Evolutionary conservation across 83 land plant genomes (phyloP).

Genomic region (Picea mariana): DNA sequence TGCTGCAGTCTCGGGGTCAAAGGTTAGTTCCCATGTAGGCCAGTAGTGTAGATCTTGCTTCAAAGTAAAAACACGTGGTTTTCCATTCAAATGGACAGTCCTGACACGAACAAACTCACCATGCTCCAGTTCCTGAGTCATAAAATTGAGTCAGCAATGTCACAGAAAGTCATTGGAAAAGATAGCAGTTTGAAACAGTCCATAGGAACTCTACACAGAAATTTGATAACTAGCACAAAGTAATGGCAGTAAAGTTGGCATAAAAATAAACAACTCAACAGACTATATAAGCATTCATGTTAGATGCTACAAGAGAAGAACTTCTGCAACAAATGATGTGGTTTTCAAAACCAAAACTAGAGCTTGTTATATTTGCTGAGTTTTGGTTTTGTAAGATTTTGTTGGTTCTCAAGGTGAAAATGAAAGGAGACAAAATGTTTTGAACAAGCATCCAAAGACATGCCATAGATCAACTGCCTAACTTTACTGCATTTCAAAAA

Average conservation of each 20-base stretch:
- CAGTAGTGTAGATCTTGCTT: slow-evolving; percentile 97
- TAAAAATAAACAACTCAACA: no score
- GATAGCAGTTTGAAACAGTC: not conserved
- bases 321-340: not conserved
- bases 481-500: not conserved
- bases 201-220: no score
- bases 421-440: not conserved
- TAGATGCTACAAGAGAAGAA: not conserved
- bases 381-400: not conserved
- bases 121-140: slow-evolving; percentile 64
- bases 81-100: slow-evolving; percentile 90
- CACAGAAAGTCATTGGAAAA: not conserved
- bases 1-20: slow-evolving; percentile 77
- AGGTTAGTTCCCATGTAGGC: slow-evolving; percentile 94
- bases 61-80: slow-evolving; percentile 87
- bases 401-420: not conserved
- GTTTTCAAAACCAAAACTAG: not conserved
- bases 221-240: no score
- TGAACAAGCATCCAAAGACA: not conserved
- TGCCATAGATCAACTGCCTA: no score
- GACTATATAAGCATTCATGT: no score
- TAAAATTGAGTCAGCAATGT: not conserved
- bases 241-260: no score
- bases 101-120: slow-evolving; percentile 88
- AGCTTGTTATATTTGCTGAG: not conserved